Conservation (phyloP, 2,329 filamentous ascomycete species). For the Tolypocladium album region DNA sequence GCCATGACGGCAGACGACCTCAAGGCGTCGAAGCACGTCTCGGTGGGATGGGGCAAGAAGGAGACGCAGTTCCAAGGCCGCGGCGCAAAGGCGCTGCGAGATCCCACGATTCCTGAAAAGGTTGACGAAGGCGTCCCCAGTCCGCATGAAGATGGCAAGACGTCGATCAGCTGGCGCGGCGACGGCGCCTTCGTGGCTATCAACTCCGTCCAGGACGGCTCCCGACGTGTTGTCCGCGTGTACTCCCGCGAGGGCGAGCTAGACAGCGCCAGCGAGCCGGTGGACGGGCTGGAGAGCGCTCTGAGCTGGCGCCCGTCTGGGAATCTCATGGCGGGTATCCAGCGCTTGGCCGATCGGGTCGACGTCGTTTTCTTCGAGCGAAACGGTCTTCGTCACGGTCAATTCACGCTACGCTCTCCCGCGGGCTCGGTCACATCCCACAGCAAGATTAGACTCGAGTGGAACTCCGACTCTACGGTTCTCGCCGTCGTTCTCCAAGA, state of each 20-base stretch:
- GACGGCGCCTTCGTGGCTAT: constrained; percentile 87
- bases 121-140: constrained; percentile 76
- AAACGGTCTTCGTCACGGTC: constrained; percentile 92
- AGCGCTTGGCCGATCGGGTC: constrained; percentile 55
- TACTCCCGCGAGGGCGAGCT: constrained; percentile 84
- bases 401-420: constrained; percentile 68
- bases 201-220: constrained; percentile 60
- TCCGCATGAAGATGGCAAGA: constrained; percentile 57
- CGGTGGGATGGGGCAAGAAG: constrained; percentile 95
- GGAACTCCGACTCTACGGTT: constrained; percentile 90
- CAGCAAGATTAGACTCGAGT: constrained; percentile 56
- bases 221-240: constrained; percentile 73
- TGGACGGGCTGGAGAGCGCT: constrained; percentile 78
- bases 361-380: constrained; percentile 93
- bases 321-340: constrained; percentile 81
- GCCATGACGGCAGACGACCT: constrained; percentile 66
- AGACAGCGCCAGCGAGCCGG: constrained; percentile 89
- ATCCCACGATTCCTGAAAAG: constrained; percentile 90
- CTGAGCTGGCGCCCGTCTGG: constrained; percentile 88
- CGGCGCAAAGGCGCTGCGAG: constrained; percentile 72
- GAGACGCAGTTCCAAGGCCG: constrained; percentile 97
- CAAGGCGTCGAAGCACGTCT: constrained; percentile 83
- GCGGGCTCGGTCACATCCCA: constrained; percentile 45
- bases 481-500: constrained; percentile 69
- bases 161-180: constrained; percentile 82